Evolutionary conservation across 2,329 filamentous ascomycete species (phyloP).

Genomic region (Scortechinia acanthostroma): DNA sequence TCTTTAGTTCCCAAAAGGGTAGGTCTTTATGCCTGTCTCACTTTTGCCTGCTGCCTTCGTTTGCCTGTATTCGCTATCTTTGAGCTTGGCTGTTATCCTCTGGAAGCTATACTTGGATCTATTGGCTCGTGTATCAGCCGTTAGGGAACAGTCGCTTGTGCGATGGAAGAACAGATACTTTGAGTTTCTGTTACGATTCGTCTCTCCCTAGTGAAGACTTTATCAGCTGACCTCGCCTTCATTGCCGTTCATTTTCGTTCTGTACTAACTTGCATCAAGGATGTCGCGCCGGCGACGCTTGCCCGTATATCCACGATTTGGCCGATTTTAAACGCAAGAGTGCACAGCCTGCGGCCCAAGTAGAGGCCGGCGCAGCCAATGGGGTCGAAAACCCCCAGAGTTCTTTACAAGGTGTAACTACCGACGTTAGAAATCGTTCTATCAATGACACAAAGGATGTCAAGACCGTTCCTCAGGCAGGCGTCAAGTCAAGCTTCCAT

Average conservation of each 20-base stretch:
- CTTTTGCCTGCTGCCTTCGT: not conserved
- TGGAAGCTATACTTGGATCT: not conserved
- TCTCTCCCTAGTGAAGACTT: too few species aligned
- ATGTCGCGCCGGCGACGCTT: conserved; percentile 20
- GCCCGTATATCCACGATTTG: conserved; percentile 3
- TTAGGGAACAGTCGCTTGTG: too few species aligned
- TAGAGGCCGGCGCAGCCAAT: too few species aligned
- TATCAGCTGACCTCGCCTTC: too few species aligned
- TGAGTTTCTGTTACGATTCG: not conserved
- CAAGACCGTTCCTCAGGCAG: not conserved
- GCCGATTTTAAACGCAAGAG: not conserved
- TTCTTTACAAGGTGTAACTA: too few species aligned
- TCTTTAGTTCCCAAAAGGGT: not conserved
- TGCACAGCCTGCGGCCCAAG: too few species aligned
- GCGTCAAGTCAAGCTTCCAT: too few species aligned
- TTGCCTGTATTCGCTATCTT: not conserved
- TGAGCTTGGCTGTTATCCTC: not conserved
- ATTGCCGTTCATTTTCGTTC: not conserved
- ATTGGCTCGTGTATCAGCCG: not conserved
- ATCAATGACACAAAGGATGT: not conserved
- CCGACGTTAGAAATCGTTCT: not conserved
- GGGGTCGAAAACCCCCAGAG: too few species aligned
- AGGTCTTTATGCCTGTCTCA: not conserved
- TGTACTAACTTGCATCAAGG: not conserved
- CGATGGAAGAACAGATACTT: too few species aligned